phyloP scores from a whole-genome alignment of 176 grass and related monocot genomes.

The Oryza meridionalis region DNA sequence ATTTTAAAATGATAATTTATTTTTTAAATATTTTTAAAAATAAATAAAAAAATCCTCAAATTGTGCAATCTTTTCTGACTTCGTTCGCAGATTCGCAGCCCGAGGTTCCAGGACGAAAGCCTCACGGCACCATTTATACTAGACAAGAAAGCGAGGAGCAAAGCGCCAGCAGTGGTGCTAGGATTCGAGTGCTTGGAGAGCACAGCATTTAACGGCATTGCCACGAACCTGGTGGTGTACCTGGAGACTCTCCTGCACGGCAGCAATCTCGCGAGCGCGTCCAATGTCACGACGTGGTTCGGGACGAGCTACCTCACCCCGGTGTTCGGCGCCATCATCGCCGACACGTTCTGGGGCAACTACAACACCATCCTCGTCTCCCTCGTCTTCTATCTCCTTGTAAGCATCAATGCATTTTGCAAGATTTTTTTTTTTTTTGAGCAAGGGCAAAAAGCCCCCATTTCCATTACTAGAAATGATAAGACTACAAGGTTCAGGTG shows the following conservation, averaged over 20 bases:
- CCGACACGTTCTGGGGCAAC: constrained; percentile 70
- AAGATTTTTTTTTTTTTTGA: no score
- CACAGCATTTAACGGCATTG: constrained; percentile 54
- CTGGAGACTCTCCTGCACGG: constrained; percentile 57
- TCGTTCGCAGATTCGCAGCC: constrained; percentile 8
- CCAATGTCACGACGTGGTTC: constrained; percentile 58
- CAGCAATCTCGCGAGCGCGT: constrained; percentile 52
- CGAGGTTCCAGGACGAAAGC: background rate
- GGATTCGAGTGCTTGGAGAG: constrained; percentile 54
- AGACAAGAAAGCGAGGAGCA: constrained; percentile 34
- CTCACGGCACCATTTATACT: constrained; percentile 42
- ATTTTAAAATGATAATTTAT: no score
- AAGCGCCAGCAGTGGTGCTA: constrained; percentile 45
- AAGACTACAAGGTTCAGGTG: no score
- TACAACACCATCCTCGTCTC: constrained; percentile 67
- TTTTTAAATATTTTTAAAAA: no score
- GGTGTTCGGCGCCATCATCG: constrained; percentile 61
- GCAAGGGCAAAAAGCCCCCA: no score
- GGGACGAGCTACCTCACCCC: constrained; percentile 69
- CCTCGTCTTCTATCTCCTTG: constrained; percentile 57
- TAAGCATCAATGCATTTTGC: no score
- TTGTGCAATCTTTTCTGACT: background rate
- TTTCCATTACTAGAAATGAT: no score
- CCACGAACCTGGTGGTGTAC: constrained; percentile 65
- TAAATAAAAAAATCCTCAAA: background rate